Evolutionary conservation across 2,329 filamentous ascomycete species (phyloP).

Genomic region (Dactylellina haptotyla): DNA sequence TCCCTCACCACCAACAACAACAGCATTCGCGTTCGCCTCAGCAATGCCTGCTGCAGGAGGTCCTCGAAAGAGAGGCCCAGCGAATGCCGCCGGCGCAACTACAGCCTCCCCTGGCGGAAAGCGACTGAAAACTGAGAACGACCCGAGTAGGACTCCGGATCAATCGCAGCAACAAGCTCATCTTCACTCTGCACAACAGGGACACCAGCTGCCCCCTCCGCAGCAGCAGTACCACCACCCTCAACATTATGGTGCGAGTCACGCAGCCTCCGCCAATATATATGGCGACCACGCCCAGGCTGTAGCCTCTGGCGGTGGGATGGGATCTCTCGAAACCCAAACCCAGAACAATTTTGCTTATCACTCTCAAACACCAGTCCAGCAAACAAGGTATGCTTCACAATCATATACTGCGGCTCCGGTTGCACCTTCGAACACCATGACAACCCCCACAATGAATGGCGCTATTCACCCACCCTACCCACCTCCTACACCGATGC

Average conservation of each 20-base stretch:
- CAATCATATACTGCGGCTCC: conserved; percentile 43
- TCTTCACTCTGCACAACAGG: conserved; percentile 40
- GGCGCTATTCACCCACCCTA: conserved; percentile 41
- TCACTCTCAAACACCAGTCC: conserved; percentile 38
- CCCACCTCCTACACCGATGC: conserved; percentile 32
- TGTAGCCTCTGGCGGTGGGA: conserved; percentile 30
- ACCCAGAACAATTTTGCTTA: conserved; percentile 40
- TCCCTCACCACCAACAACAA: conserved; percentile 25
- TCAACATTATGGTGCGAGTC: conserved; percentile 42
- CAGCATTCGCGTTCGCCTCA: conserved; percentile 24
- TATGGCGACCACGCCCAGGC: conserved; percentile 40
- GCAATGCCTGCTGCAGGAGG: conserved; percentile 43
- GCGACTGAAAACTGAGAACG: conserved; percentile 40
- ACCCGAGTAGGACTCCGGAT: conserved; percentile 48
- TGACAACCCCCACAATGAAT: conserved; percentile 41
- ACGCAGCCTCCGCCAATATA: conserved; percentile 37
- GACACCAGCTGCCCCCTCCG: conserved; percentile 41
- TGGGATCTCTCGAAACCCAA: conserved; percentile 36
- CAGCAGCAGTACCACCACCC: conserved; percentile 50
- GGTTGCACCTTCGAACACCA: conserved; percentile 46
- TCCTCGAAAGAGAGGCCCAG: conserved; percentile 45
- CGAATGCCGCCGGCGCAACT: conserved; percentile 27
- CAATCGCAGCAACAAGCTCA: conserved; percentile 50
- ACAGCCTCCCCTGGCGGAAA: conserved; percentile 45
- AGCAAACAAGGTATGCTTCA: conserved; percentile 38